Evolutionary conservation across 345 rosid species (phyloP), one percentile per base, ranked within the genome.

Genomic region (Eucalyptus grandis): DNA sequence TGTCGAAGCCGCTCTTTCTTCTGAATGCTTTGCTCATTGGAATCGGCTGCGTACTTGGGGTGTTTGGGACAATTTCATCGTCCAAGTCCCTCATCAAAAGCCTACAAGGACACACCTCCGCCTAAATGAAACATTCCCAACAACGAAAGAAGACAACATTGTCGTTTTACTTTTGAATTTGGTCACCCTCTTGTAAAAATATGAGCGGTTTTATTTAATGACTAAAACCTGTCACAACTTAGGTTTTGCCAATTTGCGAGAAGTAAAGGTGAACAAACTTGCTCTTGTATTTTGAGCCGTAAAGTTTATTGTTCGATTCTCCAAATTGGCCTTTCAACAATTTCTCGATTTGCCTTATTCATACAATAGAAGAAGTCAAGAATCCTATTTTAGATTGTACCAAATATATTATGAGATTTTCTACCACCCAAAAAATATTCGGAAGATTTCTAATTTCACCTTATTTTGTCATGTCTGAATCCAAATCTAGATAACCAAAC

Each of bases 31-130:
- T 26, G 26, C 94, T 97, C 49, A 88, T 95, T 87, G 95, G 92
- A 16, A 91, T 94, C 86, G 96, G 97, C 26, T 87, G 87, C 56
- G 85, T 94, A 87, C 93, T 97, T 88, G 98, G 97, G 24, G 90
- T 91, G 47, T 62, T 89, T 49, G 99, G 97, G 47, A 94, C 96
- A 46, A n/a, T 94, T 54, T 94, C 93, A 31, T 94, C 96, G 47
- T 91, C 93, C 40, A 93, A 86, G 50, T 89, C 88, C 86, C 94
- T 95, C 44, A 24, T 94, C 22, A 47, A 80, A 72, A 91, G 72
- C 88, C 87, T 95, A 10, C 87, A 88, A 15, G 90, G 89, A 86
- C 86, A 80, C 85, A 93, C 51, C 86, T 82, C 86, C 34, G 87
- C 90, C 87, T 85, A 50, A 69, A n/a, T 51, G 58, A 24, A 40